phyloP scores from a whole-genome alignment of 2,329 filamentous ascomycete species.

The Penicillium sp. region DNA sequence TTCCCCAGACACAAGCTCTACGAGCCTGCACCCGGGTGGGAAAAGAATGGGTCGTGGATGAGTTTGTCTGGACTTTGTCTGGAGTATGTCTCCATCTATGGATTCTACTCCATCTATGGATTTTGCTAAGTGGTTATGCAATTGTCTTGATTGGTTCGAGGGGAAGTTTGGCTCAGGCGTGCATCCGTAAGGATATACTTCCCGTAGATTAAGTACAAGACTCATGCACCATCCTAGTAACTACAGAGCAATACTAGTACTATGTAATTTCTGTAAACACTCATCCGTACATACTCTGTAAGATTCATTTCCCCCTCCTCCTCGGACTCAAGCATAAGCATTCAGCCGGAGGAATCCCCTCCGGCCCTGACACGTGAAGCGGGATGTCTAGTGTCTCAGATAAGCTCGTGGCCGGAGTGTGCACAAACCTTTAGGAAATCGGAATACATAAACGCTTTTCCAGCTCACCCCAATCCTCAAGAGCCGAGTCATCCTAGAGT shows the following conservation, averaged over 20 bases:
- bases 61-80: background rate
- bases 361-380: constrained; percentile 22
- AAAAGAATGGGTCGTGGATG: background rate
- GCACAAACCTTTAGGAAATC: constrained; percentile 19
- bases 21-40: background rate
- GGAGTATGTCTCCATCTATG: background rate
- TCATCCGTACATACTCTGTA: background rate
- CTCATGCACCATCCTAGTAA: too few relatives aligned
- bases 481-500: background rate
- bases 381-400: constrained; percentile 16
- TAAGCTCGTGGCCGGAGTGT: constrained; percentile 8
- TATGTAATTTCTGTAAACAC: too few relatives aligned
- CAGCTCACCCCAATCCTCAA: background rate
- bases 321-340: constrained; percentile 6
- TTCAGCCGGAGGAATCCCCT: constrained; percentile 12
- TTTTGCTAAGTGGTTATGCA: background rate
- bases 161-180: background rate
- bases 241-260: too few relatives aligned
- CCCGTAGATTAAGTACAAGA: background rate
- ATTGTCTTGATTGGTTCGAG: background rate
- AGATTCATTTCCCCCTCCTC: background rate
- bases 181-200: background rate
- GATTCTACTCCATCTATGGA: background rate
- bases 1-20: background rate
- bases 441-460: constrained; percentile 24